Evolutionary conservation across 768 basidiomycete genomes (phyloP), one percentile per base, ranked within the genome.

Genomic region (Lentinus tigrinus): DNA sequence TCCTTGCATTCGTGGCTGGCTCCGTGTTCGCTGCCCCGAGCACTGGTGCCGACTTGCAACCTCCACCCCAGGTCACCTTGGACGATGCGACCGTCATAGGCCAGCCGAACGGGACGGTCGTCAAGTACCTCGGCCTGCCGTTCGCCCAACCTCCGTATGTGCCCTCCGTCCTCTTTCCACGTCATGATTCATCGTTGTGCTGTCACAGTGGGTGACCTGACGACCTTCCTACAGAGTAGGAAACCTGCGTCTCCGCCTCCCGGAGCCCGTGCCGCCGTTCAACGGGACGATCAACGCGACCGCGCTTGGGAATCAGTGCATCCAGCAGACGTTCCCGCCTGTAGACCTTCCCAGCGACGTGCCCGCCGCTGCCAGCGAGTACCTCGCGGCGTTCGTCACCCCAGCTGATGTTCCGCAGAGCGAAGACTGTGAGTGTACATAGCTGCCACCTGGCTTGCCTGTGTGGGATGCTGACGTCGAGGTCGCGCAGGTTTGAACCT

Each of bases 91-190:
- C 58, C 6, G 66, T 73, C 47, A 37, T 52, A 17, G 70, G 72
- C 5, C 14, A 44, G 2, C 55, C 64, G 10, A 34, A 39, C n/a
- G 58, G 57, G 7, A 39, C 31, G 5, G 49, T 62, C 1, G 46
- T 60, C 13, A 57, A 46, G n/a, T 73, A 68, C 48, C 38, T 67
- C 26, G 69, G 71, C 24, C 65, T 73, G 21, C 71, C 71, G 6
- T 72, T 60, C 43, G 71, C 71, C 4, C 21, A 63, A 52, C 69
- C 72, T 11, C 68, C 69, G 69, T 72, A 54, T 39, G 71, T 40
- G 21, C 17, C 39, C 17, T 27, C 16, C 16, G 17, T n/a, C 14
- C 16, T 36, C 9, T 27, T 8, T 11, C 28, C 13, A 16, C 27
- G 48, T 16, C 43, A n/a, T n/a, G n/a, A n/a, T n/a, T n/a, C n/a